phyloP scores from a whole-genome alignment of 257 asterid species.

The Parsonsia alboflavescens region DNA sequence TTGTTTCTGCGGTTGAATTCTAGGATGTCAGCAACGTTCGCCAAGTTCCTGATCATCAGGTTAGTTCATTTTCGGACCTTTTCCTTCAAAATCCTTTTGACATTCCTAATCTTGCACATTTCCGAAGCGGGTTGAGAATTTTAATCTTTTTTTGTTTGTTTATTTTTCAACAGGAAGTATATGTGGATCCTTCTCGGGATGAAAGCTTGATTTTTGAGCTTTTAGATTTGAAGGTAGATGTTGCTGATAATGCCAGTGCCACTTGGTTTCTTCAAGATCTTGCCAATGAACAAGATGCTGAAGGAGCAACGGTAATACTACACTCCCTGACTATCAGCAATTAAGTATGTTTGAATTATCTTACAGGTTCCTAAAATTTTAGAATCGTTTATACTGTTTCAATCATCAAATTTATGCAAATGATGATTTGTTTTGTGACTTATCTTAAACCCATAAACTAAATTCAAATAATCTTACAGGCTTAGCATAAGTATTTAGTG shows the following conservation, averaged over 20 bases:
- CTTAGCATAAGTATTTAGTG: background rate
- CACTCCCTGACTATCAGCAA: background rate
- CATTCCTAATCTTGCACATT: background rate
- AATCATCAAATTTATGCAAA: background rate
- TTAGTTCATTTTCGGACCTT: conserved; percentile 11
- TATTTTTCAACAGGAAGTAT: conserved; percentile 53
- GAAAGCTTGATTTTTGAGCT: conserved; percentile 91
- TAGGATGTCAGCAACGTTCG: conserved; percentile 83
- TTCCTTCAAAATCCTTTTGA: background rate
- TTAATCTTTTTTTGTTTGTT: conserved; percentile 2
- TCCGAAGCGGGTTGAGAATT: background rate
- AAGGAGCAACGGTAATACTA: conserved; percentile 51
- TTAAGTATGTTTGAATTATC: background rate
- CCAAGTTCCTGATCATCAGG: conserved; percentile 98
- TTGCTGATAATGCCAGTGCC: conserved; percentile 78
- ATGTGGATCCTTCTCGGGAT: conserved; percentile 75
- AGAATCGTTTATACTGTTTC: background rate
- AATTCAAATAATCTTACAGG: background rate
- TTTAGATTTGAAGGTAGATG: conserved; percentile 70
- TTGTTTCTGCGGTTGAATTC: conserved; percentile 7
- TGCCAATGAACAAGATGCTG: conserved; percentile 90
- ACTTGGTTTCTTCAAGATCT: conserved; percentile 93
- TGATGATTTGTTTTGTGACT: background rate
- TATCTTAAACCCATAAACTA: background rate
- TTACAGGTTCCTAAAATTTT: background rate